A percentile compares a stretch with the other conserved stretches of the same genome.
These are phyloP conservation scores for Auricularia sp. DNA, from an alignment of 768 basidiomycete species.

Conservation along the genomic window DNA sequence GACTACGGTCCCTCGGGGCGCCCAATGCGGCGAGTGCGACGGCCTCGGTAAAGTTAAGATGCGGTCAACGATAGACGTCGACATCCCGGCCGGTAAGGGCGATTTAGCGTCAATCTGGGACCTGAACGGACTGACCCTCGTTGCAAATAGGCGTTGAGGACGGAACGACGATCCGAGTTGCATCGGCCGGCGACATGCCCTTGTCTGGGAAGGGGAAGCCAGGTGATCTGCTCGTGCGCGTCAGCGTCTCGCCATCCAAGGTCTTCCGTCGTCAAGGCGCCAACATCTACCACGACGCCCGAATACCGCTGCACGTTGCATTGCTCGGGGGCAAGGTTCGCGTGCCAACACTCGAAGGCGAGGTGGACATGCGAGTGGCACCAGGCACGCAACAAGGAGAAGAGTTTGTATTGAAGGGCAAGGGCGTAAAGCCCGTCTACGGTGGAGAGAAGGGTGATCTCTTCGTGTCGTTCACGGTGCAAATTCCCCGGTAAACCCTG, in stretches of 20 bases:
- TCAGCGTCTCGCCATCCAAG: slow-evolving; percentile 75
- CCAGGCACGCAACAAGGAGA: slow-evolving; percentile 92
- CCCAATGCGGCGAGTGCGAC: slow-evolving; percentile 68
- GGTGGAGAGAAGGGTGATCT: slow-evolving; percentile 65
- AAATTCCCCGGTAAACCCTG: slow-evolving; percentile 68
- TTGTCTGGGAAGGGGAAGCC: slow-evolving; percentile 62
- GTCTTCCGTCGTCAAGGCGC: slow-evolving; percentile 83
- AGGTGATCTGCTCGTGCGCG: slow-evolving; percentile 81
- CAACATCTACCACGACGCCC: slow-evolving; percentile 82
- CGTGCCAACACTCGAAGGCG: slow-evolving; percentile 90
- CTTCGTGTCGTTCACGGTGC: slow-evolving; percentile 78
- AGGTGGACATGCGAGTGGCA: slow-evolving; percentile 89
- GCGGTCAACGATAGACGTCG: slow-evolving; percentile 66
- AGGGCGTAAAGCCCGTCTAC: slow-evolving; percentile 63
- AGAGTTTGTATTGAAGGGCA: slow-evolving; percentile 87
- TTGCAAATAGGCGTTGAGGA: slow-evolving; percentile 71
- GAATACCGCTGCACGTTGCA: slow-evolving; percentile 84
- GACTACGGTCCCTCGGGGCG: slow-evolving; percentile 62
- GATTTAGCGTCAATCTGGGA: neutral
- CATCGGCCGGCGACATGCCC: slow-evolving; percentile 75
- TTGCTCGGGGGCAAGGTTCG: slow-evolving; percentile 87
- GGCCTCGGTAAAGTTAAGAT: slow-evolving; percentile 83
- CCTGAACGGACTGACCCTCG: slow-evolving; percentile 1
- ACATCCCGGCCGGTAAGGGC: slow-evolving; percentile 71
- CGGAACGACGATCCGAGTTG: slow-evolving; percentile 81